Percentiles rank a stretch among this genome's conserved stretches.
phyloP scores from a whole-genome alignment of 306 rosid species.

The Nissolia schottii region DNA sequence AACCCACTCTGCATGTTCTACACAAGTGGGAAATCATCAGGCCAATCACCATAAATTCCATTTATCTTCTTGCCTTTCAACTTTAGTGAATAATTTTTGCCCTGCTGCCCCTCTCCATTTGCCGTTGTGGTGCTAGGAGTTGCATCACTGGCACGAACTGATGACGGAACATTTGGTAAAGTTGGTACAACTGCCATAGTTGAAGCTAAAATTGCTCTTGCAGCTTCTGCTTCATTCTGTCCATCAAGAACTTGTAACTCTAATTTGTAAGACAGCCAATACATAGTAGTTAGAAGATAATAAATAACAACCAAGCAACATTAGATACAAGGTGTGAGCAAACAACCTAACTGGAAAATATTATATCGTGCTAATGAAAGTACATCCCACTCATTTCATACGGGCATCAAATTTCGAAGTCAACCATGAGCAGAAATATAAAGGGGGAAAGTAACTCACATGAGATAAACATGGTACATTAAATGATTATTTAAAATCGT shows the following conservation, averaged over 20 bases:
- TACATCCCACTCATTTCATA: background rate
- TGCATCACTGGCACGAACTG: conserved; percentile 39
- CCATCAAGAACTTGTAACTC: conserved; percentile 56
- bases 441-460: background rate
- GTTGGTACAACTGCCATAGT: conserved; percentile 16
- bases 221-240: conserved; percentile 49
- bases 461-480: background rate
- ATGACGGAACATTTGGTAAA: conserved; percentile 22
- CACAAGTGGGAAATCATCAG: conserved; percentile 62
- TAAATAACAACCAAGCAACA: conserved; percentile 8
- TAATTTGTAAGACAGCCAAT: conserved; percentile 33
- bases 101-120: conserved; percentile 46
- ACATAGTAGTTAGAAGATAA: background rate
- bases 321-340: too few species aligned
- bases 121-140: conserved; percentile 27
- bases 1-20: conserved; percentile 38
- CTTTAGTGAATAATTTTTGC: conserved; percentile 44
- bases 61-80: conserved; percentile 85
- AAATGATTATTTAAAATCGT: background rate
- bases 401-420: background rate
- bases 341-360: too few species aligned
- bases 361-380: background rate
- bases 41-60: conserved; percentile 89
- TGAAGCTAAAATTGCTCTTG: conserved; percentile 15
- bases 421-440: background rate